Percentiles rank a stretch among this genome's conserved stretches.
Evolutionary conservation across 805 yeast genomes (phyloP).

Genomic region (Kuraishia borneana): DNA sequence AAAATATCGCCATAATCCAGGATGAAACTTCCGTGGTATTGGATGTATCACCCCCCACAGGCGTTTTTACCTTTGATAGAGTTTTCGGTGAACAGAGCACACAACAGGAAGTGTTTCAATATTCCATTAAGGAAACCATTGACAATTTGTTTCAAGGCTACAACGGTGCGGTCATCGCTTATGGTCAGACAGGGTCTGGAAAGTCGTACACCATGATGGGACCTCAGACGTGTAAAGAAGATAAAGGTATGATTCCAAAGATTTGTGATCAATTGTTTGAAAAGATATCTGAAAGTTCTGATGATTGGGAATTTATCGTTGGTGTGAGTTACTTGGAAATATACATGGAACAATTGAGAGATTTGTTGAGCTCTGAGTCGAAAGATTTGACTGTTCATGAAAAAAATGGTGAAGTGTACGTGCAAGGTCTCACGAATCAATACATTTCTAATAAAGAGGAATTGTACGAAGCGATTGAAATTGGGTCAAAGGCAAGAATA

Average conservation of each 20-base stretch:
- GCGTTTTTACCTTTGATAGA: constrained; percentile 47
- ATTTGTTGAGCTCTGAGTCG: constrained; percentile 41
- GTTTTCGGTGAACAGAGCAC: constrained; percentile 40
- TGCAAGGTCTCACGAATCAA: constrained; percentile 55
- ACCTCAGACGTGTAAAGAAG: constrained; percentile 19
- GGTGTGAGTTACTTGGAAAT: constrained; percentile 72
- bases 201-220: constrained; percentile 81
- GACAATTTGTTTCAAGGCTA: constrained; percentile 60
- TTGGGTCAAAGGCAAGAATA: constrained; percentile 46
- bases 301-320: constrained; percentile 53
- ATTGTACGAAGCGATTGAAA: constrained; percentile 41
- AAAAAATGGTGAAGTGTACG: constrained; percentile 51
- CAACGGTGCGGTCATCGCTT: constrained; percentile 27
- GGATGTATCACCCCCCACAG: neutral
- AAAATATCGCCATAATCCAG: constrained; percentile 6
- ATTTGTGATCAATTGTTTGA: constrained; percentile 56
- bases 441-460: constrained; percentile 51
- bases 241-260: constrained; percentile 62
- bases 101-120: constrained; percentile 50
- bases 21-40: constrained; percentile 2
- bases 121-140: constrained; percentile 49
- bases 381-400: constrained; percentile 43
- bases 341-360: constrained; percentile 67
- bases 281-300: constrained; percentile 31
- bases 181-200: constrained; percentile 86